Evolutionary conservation across 345 rosid genomes (phyloP), one percentile per base, ranked within the genome.

Genomic region (Euclidium syriacum): DNA sequence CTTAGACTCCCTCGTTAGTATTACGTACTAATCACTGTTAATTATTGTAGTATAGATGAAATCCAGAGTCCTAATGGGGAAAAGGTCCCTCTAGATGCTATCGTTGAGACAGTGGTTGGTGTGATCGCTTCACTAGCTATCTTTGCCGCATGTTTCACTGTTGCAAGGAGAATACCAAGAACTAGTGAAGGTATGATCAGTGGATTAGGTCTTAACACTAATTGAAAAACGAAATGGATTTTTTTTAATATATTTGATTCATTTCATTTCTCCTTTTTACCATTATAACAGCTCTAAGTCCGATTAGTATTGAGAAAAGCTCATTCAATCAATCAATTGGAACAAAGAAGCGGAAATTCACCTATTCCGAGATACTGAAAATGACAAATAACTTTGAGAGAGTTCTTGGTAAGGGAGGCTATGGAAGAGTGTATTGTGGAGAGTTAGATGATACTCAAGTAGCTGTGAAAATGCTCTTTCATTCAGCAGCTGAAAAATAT

Each of bases 381-480:
- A 72, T 72, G 61, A 72, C 72, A 0, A 59, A 72, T 7, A 72
- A 72, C 38, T 66, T 72, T 16, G 72, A 59, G 30, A 72, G 39
- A 58, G 76, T 72, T 36, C 56, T 72, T 48, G 76, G 76, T 22
- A 60, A 73, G 47, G 73, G 77, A 53, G 77, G 54, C 6, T 73
- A 7, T 49, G 77, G 73, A 52, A 67, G 46, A 38, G 77, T 73
- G 27, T 73, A 73, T 33, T 34, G 43, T 52, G 77, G 77, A 24
- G 16, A 43, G 12, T 18, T 73, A 26, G 62, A 67, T 38, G 57
- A 23, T 61, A 64, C 52, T 52, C 38, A 64, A 69, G 74, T 69
- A 32, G 78, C 75, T 53, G 72, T 75, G n/a, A 75, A 75, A 59
- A 47, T 69, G 71, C 75, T 75, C 3, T 75, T 57, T 52, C 71